Evolutionary conservation across 192 early-diverging fungal genomes (phyloP).

Genomic region (Dissophora ornata): DNA sequence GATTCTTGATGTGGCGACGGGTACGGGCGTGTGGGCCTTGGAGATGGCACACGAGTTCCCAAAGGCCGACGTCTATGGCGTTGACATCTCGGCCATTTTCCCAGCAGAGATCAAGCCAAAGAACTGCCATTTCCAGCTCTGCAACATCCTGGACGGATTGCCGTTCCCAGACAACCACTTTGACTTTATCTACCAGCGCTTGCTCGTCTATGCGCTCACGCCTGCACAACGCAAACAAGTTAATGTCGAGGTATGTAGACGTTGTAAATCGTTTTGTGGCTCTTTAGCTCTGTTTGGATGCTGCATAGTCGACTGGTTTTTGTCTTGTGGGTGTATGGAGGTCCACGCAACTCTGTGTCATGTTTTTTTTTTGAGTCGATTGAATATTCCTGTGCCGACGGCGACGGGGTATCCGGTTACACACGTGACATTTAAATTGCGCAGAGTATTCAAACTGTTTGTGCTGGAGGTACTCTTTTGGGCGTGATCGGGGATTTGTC

Average conservation of each 20-base stretch:
- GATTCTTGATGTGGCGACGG: conserved; percentile 47
- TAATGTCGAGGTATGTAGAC: conserved; percentile 27
- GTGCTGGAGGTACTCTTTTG: no score
- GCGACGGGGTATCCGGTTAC: no score
- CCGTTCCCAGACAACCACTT: conserved; percentile 56
- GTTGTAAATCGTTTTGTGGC: no score
- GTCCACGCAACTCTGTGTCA: no score
- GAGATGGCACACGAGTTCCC: conserved; percentile 53
- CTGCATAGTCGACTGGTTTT: no score
- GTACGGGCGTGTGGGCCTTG: conserved; percentile 48
- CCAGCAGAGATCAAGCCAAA: conserved; percentile 50
- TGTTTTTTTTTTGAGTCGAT: neutral
- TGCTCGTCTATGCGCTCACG: conserved; percentile 34
- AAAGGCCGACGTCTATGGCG: conserved; percentile 41
- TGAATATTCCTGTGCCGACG: no score
- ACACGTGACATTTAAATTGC: no score
- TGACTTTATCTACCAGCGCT: conserved; percentile 53
- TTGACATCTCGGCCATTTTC: conserved; percentile 54
- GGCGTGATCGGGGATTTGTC: no score
- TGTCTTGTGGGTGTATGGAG: no score
- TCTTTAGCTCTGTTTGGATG: no score
- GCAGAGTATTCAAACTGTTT: no score
- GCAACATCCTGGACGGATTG: conserved; percentile 48
- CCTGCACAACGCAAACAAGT: conserved; percentile 39
- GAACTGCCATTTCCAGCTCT: conserved; percentile 55